Conservation (phyloP, 768 basidiomycete species). For the Pholiota molesta region DNA sequence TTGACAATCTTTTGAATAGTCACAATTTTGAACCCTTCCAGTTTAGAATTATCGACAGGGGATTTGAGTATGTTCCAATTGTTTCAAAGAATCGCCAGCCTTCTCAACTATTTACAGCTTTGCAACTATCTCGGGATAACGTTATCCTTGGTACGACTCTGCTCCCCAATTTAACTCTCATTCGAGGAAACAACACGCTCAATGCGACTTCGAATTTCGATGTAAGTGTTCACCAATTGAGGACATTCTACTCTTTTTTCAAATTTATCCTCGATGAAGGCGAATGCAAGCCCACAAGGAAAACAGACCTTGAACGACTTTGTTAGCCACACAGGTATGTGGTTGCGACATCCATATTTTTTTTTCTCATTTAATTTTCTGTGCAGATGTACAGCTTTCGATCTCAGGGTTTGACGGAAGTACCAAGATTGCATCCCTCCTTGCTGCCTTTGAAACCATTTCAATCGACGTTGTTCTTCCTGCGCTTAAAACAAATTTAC, state of each 20-base stretch:
- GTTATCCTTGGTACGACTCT: constrained; percentile 60
- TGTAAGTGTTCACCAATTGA: constrained; percentile 30
- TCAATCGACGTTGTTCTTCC: constrained; percentile 60
- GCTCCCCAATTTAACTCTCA: constrained; percentile 60
- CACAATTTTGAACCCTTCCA: constrained; percentile 69
- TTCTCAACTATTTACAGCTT: constrained; percentile 34
- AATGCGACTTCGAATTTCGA: constrained; percentile 52
- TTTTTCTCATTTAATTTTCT: not conserved
- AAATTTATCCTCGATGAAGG: constrained; percentile 35
- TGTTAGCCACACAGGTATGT: constrained; percentile 57
- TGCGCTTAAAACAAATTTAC: constrained; percentile 57
- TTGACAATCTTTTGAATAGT: constrained; percentile 35
- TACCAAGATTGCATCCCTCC: constrained; percentile 59
- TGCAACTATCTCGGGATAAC: constrained; percentile 58
- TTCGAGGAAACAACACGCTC: constrained; percentile 63
- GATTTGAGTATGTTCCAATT: constrained; percentile 56
- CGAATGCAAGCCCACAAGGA: constrained; percentile 63
- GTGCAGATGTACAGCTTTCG: constrained; percentile 52
- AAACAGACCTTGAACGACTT: constrained; percentile 69
- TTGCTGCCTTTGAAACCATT: constrained; percentile 63
- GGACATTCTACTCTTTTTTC: not conserved
- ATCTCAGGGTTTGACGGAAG: constrained; percentile 65
- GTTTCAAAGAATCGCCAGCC: not conserved
- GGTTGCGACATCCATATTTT: not conserved
- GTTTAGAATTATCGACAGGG: constrained; percentile 60